Base-by-base conservation (phyloP, 2,329 filamentous ascomycete genomes). In the Gnomoniopsis sp. region DNA sequence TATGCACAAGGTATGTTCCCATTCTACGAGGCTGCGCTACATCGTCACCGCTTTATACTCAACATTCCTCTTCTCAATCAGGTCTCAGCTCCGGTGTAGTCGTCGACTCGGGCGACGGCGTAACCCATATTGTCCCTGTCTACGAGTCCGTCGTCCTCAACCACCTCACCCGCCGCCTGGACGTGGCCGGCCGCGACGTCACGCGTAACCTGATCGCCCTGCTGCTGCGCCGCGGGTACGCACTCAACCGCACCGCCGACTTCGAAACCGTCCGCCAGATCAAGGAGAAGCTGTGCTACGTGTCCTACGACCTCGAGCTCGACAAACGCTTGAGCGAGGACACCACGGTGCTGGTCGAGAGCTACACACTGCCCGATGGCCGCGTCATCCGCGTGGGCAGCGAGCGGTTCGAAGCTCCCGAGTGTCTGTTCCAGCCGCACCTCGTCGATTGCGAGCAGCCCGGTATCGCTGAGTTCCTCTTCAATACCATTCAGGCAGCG, bases 261-360 rank as follows among this genome's bases (percentile, higher is more conserved):
- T 99, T 99, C 75, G 95, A 99, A 77, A 99, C 95, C 3, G 95
- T 99, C 58, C 90, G 95, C 63, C 93, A 98, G 75, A 98, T 99
- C 80, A 99, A 99, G 80, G 95, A 99, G 82, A 99, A 99, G 83
- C 89, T 99, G 53, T 98, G 95, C 83, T 99, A 99, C 74, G 93
- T 99, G 58, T 97, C 93, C 14, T 99, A 98, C 80, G 95, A 99
- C 74, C 85, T 99, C 58, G 92, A 96, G 75, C 82, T 99, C 57
- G 95, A 99, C 80, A 93, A 98, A 79, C 88, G 90, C 67, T 86
- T 99, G 64, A 96, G 91, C 70, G 95, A 99, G 77, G 95, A 99
- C 69, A 99, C 95, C 17, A 99, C 95, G 1, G 92, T 97, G 10
- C 81, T 99, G 57, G 95, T 99, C 12, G 95, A 99, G 77, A 96